phyloP scores from a whole-genome alignment of 2,329 filamentous ascomycete genomes.

The Aspergillus viridinutans region DNA sequence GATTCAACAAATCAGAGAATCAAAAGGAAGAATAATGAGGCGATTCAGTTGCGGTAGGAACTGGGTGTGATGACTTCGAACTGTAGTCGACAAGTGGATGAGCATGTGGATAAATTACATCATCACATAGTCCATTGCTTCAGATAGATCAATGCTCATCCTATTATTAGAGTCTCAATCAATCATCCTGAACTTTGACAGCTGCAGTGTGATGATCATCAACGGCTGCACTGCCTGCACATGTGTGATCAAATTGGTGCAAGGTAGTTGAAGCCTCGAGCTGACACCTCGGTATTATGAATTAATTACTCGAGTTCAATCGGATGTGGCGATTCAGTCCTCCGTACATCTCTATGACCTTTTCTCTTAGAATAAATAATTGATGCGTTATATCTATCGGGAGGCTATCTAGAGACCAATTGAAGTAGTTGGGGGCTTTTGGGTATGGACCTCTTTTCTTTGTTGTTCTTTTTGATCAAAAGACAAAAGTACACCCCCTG shows the following conservation, averaged over 20 bases:
- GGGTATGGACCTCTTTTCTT: background rate
- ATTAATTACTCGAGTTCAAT: background rate
- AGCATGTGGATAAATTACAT: conserved; percentile 11
- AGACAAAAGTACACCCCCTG: background rate
- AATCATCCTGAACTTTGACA: background rate
- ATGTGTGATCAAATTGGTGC: background rate
- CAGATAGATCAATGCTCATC: conserved; percentile 1
- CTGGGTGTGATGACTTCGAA: background rate
- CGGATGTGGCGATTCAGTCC: too few species aligned
- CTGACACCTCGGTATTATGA: background rate
- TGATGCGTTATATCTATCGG: too few species aligned
- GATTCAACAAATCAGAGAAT: background rate
- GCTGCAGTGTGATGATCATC: background rate
- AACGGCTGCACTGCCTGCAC: background rate
- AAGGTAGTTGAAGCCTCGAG: background rate
- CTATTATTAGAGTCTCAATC: background rate
- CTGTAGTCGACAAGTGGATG: background rate
- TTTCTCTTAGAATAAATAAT: too few species aligned
- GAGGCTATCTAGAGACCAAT: too few species aligned
- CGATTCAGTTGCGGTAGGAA: background rate
- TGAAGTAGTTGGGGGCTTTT: background rate
- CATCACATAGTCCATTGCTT: conserved; percentile 13
- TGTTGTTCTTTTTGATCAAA: background rate
- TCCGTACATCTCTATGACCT: too few species aligned
- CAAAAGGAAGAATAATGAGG: background rate